Evolutionary conservation across 2,329 filamentous ascomycete species (phyloP).

Genomic region (Neocatenulostroma microsporum): DNA sequence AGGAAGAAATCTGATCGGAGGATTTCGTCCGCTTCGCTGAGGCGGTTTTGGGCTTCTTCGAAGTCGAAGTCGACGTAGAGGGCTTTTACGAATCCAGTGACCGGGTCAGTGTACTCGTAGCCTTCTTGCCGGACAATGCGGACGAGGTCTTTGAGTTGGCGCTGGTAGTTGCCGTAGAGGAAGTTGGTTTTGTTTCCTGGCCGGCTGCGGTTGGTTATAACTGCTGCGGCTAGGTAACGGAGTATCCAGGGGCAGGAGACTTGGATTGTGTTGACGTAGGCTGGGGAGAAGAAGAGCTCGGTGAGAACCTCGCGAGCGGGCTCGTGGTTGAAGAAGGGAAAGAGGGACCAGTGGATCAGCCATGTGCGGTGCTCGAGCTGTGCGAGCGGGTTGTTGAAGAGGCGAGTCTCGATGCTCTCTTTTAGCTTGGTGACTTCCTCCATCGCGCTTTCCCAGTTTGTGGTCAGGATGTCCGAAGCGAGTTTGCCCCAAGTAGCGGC

Average conservation of each 20-base stretch:
- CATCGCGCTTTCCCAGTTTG: conserved; percentile 89
- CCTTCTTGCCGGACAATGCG: conserved; percentile 93
- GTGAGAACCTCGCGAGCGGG: conserved; percentile 81
- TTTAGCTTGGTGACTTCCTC: conserved; percentile 86
- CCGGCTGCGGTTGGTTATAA: conserved; percentile 71
- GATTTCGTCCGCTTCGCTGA: conserved; percentile 81
- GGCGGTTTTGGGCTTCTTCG: conserved; percentile 86
- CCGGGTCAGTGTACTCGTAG: conserved; percentile 94
- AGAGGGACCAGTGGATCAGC: conserved; percentile 97
- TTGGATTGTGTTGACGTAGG: conserved; percentile 99
- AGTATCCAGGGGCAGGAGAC: conserved; percentile 95
- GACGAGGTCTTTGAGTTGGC: conserved; percentile 95
- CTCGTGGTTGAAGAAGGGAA: conserved; percentile 98
- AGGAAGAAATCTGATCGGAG: conserved; percentile 95
- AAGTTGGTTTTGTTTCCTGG: conserved; percentile 88
- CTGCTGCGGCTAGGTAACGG: conserved; percentile 84
- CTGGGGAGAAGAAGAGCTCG: conserved; percentile 92
- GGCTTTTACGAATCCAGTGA: conserved; percentile 93
- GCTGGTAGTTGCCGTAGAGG: conserved; percentile 94
- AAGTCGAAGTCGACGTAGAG: conserved; percentile 96
- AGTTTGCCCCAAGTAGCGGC: conserved; percentile 97
- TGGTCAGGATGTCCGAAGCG: conserved; percentile 87
- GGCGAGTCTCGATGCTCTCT: conserved; percentile 84
- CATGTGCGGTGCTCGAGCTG: conserved; percentile 95
- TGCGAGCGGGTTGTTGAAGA: conserved; percentile 92